phyloP scores from a whole-genome alignment of 2,329 filamentous ascomycete species.

The Bimuria novae-zelandiae region DNA sequence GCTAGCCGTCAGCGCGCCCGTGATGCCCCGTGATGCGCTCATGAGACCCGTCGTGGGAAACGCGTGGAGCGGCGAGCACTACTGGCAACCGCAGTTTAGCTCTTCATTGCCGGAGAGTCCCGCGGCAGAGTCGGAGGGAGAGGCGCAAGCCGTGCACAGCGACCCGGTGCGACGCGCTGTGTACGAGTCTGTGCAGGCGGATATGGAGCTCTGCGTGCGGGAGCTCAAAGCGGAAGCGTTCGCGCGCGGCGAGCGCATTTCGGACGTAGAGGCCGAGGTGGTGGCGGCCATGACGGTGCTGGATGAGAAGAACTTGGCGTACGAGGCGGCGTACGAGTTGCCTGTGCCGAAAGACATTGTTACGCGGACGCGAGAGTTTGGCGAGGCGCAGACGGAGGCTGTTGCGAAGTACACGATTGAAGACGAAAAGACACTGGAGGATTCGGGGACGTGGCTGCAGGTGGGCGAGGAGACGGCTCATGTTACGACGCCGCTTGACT shows the following conservation, averaged over 20 bases:
- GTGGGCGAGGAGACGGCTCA: conserved; percentile 7
- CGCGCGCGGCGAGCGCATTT: background rate
- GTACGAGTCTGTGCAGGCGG: background rate
- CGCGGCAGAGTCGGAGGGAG: background rate
- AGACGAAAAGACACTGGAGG: background rate
- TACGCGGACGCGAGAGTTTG: background rate
- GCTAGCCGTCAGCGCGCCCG: background rate
- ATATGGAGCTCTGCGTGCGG: background rate
- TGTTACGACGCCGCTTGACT: conserved; percentile 16
- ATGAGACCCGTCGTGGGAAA: conserved; percentile 4
- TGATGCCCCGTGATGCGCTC: background rate
- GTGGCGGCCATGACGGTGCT: conserved; percentile 2
- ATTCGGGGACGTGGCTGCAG: conserved; percentile 15
- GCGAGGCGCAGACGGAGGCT: background rate
- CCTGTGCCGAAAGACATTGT: background rate
- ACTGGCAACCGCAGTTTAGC: conserved; percentile 7
- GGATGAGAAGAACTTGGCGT: background rate
- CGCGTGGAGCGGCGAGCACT: conserved; percentile 12
- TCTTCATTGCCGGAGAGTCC: background rate
- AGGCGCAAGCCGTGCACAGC: background rate
- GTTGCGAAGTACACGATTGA: background rate
- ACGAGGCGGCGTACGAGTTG: background rate
- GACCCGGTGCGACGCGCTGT: background rate
- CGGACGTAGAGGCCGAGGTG: background rate
- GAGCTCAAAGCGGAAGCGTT: background rate